Percentiles rank a stretch among this genome's conserved stretches.
These are phyloP conservation scores for Phytophthora hybrid DNA, from an alignment of 352 stramenopile genomes.

Conservation along the genomic window DNA sequence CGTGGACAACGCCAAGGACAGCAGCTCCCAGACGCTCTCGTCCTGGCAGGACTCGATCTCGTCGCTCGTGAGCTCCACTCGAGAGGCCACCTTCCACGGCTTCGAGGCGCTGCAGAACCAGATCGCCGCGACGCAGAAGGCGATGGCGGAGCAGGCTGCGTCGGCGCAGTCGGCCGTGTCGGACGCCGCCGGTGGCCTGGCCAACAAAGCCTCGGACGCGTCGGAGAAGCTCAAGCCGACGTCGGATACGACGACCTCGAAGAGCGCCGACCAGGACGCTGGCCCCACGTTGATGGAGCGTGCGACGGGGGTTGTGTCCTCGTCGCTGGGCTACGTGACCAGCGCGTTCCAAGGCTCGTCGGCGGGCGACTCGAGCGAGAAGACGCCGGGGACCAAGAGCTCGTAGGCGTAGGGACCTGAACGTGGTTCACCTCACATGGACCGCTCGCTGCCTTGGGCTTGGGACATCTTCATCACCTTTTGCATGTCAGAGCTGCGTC, in stretches of 20 bases:
- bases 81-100: conserved; percentile 46
- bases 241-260: conserved; percentile 14
- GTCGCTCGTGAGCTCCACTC: conserved; percentile 33
- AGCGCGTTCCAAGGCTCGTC: conserved; percentile 16
- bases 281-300: conserved; percentile 41
- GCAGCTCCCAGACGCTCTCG: conserved; percentile 18
- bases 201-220: conserved; percentile 31
- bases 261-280: conserved; percentile 20
- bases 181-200: conserved; percentile 10
- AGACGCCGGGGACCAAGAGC: conserved; percentile 13
- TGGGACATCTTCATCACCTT: too few relatives aligned
- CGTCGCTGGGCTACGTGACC: conserved; percentile 30
- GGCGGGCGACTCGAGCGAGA: neutral
- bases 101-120: conserved; percentile 53
- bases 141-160: conserved; percentile 33
- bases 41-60: too few relatives aligned
- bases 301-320: conserved; percentile 20
- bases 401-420: conserved; percentile 12
- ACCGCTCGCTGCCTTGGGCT: conserved; percentile 10
- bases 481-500: too few relatives aligned
- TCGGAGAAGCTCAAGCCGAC: conserved; percentile 24
- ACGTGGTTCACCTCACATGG: neutral
- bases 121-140: conserved; percentile 33
- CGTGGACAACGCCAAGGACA: conserved; percentile 40
- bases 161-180: conserved; percentile 7